Percentiles rank a stretch among this genome's conserved stretches.
phyloP scores from a whole-genome alignment of 2,329 filamentous ascomycete genomes.

The Aspergillus clavatus region DNA sequence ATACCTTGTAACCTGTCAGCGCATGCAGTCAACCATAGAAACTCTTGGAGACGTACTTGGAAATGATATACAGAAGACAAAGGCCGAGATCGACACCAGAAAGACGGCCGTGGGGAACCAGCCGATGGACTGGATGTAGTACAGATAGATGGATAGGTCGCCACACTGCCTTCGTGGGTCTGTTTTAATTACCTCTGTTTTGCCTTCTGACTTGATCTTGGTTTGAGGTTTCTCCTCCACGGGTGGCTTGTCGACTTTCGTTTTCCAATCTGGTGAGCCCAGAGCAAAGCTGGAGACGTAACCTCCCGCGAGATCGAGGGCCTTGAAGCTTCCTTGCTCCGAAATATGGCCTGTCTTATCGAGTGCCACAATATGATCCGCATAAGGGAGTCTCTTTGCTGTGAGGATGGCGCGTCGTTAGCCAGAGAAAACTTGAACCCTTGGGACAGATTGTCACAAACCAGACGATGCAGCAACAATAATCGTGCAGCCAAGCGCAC shows the following conservation, averaged over 20 bases:
- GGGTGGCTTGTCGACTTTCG: constrained; percentile 14
- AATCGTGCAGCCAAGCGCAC: constrained; percentile 36
- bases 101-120: constrained; percentile 33
- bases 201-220: constrained; percentile 5
- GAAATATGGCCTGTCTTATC: constrained; percentile 33
- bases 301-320: constrained; percentile 33
- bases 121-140: constrained; percentile 38
- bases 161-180: constrained; percentile 32
- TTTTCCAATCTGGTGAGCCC: constrained; percentile 29
- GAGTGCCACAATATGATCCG: constrained; percentile 41
- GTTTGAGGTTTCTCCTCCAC: constrained; percentile 10
- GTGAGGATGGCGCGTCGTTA: constrained; percentile 1
- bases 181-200: constrained; percentile 18
- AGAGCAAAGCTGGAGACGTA: constrained; percentile 41
- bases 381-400: constrained; percentile 39
- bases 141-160: constrained; percentile 42
- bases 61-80: constrained; percentile 40
- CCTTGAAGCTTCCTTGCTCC: constrained; percentile 41
- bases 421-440: too few relatives aligned
- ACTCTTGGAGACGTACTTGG: constrained; percentile 26
- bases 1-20: constrained; percentile 25
- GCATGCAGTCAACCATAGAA: background rate
- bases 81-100: constrained; percentile 33
- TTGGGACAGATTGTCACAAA: constrained; percentile 8
- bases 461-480: constrained; percentile 38